Base-by-base conservation (phyloP, 2,329 filamentous ascomycete genomes). In the Nemania sp. region DNA sequence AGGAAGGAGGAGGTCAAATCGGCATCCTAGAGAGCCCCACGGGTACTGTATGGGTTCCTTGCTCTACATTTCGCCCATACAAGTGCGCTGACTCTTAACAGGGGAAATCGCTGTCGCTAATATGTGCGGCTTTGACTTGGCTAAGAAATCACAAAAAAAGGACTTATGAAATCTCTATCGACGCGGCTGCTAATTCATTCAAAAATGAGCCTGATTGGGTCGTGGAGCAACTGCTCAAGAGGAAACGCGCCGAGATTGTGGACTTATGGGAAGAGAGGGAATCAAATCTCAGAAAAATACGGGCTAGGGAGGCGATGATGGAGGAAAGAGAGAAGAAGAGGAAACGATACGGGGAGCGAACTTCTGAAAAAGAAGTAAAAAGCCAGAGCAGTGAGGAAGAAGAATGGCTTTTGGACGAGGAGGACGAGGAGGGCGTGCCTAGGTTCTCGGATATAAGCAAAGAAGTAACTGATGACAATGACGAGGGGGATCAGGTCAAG, bases 1-100 rank as follows among this genome's bases (percentile, higher is more conserved):
- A 97, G 73, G 76, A 76, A 26, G 87, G 87, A 4, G 79, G 91
- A 49, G 91, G 92, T 8, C 93, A 94, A 76, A 85, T 97, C 54
- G 94, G 93, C 32, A 94, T 98, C 51, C 90, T 98, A 53, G 94
- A 98, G 77, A 97, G 93, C 53, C 94, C 94, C n/a, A 98, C 94
- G 49, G 94, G 94, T 79, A 92, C 89, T 70, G 86, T 87, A 77
- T 18, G 55, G 22, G 20, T 38, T 59, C 2, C 15, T 45, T 53
- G 47, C 24, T 49, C 53, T 38, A 35, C 24, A 29, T 53, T 15
- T 55, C 24, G 32, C 27, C 27, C 15, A 13, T 26, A 29, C 6
- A 20, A n/a, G 32, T 18, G 15, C 38, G 47, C 73, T 77, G 68
- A 78, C 70, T 10, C 1, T 38, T 11, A 45, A 20, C 70, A 92